phyloP scores from a whole-genome alignment of 768 basidiomycete species.

The Cystofilobasidium capitatum region DNA sequence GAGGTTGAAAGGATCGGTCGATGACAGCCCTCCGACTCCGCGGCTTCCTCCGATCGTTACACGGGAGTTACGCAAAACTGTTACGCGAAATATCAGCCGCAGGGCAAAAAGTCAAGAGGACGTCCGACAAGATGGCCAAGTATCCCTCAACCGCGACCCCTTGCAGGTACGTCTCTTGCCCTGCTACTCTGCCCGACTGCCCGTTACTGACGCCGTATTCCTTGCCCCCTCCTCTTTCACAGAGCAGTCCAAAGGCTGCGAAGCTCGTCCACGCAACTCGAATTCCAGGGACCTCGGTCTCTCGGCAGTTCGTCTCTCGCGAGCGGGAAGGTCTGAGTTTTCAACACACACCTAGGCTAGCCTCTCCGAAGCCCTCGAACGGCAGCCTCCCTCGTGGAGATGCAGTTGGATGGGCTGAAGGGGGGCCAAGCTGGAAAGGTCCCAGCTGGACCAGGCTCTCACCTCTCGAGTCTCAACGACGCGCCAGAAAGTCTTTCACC shows the following conservation, averaged over 20 bases:
- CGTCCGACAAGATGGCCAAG: too few species aligned
- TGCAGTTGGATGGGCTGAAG: too few species aligned
- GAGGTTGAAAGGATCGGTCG: background rate
- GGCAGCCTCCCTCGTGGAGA: too few species aligned
- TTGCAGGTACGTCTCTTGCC: background rate
- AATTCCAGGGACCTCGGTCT: background rate
- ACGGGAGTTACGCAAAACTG: too few species aligned
- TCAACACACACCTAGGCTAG: background rate
- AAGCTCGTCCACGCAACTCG: background rate
- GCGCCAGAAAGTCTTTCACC: background rate
- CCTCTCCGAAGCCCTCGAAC: background rate
- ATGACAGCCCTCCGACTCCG: too few species aligned
- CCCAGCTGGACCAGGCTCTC: slow-evolving; percentile 2
- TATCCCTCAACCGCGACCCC: background rate
- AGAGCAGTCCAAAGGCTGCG: slow-evolving; percentile 8
- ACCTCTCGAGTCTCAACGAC: background rate
- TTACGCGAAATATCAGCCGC: too few species aligned
- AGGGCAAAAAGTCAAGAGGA: too few species aligned
- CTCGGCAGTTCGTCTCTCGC: background rate
- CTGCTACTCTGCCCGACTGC: background rate
- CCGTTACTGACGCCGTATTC: background rate
- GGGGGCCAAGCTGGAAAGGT: background rate
- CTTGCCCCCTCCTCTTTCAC: background rate
- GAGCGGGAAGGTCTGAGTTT: slow-evolving; percentile 12
- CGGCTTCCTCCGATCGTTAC: too few species aligned